Base-by-base conservation (phyloP, 352 stramenopile genomes). In the Phytophthora ramorum region DNA sequence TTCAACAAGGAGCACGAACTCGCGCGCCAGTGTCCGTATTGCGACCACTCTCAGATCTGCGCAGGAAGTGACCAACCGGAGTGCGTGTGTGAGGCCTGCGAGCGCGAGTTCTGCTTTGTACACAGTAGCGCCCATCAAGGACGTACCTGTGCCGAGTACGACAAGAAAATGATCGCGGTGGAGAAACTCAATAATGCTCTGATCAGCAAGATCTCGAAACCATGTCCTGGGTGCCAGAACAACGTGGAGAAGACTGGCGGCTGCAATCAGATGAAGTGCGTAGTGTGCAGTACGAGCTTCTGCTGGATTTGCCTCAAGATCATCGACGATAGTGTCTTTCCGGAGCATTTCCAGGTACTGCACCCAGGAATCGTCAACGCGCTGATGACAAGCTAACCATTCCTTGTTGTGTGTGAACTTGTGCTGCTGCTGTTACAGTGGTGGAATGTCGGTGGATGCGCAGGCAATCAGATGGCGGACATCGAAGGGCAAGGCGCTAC, bases 201-300 rank as follows among this genome's bases (percentile, higher is more conserved):
- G 58, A 91, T 94, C 52, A 84, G 76, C 32, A 75, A 90, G 50
- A 90, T 93, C 41, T 85, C 88, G 4, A 96, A 95, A 59, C 85
- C 78, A 7, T 98, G 92, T 70, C 92, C 92, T 26, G 83, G 76
- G 4, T 98, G 92, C 75, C 83, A 92, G 41, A 96, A 87, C 54
- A 81, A 91, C 35, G 89, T 98, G 13, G 90, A 96, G 48, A 98
- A 98, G 62, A 92, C 85, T 37, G 85, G 85, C 67, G 91, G 91
- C 0, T 98, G 92, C 66, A 97, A 97, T 61, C 90, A 97, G 64
- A 96, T 98, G 73, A 95, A 91, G 59, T 97, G 91, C 52, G 74
- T 84, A 13, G 83, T 85, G 24, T 97, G 91, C 67, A 75, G 64
- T 17, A 90, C 77, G 26, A 85, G 86, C 58, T 98, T 97, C 66